These are phyloP conservation scores for Ceratocystis cubensis DNA, from an alignment of 2,329 filamentous ascomycete species.

Conservation along the genomic window DNA sequence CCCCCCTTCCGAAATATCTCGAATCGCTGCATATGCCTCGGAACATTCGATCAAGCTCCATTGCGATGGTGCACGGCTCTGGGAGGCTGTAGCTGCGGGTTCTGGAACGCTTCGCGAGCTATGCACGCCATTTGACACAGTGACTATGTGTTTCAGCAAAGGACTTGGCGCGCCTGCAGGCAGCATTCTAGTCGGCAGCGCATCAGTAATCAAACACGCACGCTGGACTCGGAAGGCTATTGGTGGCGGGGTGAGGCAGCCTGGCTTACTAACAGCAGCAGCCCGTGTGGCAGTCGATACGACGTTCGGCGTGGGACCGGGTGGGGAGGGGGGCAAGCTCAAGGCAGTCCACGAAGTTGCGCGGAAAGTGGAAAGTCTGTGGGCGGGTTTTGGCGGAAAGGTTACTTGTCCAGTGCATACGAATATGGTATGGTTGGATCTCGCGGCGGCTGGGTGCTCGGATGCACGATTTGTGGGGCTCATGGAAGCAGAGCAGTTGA, in stretches of 20 bases:
- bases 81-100: conserved; percentile 65
- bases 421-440: conserved; percentile 85
- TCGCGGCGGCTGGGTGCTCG: conserved; percentile 44
- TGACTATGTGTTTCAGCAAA: conserved; percentile 71
- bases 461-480: conserved; percentile 31
- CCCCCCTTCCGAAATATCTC: conserved; percentile 57
- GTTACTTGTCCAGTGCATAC: conserved; percentile 61
- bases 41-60: conserved; percentile 55
- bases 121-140: conserved; percentile 56
- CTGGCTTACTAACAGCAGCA: conserved; percentile 59
- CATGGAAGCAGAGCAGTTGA: conserved; percentile 34
- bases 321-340: conserved; percentile 44
- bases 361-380: conserved; percentile 52
- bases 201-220: conserved; percentile 30
- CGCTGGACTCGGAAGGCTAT: conserved; percentile 50
- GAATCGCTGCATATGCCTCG: conserved; percentile 59
- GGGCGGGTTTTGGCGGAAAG: conserved; percentile 57
- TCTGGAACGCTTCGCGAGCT: conserved; percentile 56
- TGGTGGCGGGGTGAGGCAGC: conserved; percentile 61
- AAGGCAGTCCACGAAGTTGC: conserved; percentile 49
- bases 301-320: conserved; percentile 31
- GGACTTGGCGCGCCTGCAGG: conserved; percentile 72
- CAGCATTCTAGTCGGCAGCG: conserved; percentile 52
- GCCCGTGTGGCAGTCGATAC: conserved; percentile 53
- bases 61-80: conserved; percentile 66